A percentile compares a stretch with the other conserved stretches of the same genome.
These are phyloP conservation scores for Hypholoma sublateritium DNA, from an alignment of 768 basidiomycete genomes.

Conservation along the genomic window DNA sequence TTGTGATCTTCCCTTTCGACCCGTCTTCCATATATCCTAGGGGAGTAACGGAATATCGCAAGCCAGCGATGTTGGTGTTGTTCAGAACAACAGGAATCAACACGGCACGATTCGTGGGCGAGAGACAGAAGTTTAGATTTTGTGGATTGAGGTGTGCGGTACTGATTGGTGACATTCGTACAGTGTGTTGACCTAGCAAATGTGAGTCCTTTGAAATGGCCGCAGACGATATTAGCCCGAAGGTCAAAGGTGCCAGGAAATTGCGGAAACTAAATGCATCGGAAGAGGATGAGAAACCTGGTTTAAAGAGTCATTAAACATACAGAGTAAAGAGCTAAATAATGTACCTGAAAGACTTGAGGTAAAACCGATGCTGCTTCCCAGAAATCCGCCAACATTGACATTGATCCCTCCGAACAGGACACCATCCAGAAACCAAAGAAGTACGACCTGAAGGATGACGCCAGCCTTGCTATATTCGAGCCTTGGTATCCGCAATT, in stretches of 20 bases:
- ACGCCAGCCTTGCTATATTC: conserved; percentile 65
- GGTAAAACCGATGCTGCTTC: conserved; percentile 18
- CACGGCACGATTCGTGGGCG: conserved; percentile 48
- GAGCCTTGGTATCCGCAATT: conserved; percentile 73
- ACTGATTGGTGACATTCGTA: conserved; percentile 91
- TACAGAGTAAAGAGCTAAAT: not conserved
- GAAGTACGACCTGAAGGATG: conserved; percentile 55
- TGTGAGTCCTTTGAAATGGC: conserved; percentile 51
- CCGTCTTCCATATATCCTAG: conserved; percentile 46
- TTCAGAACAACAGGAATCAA: conserved; percentile 87
- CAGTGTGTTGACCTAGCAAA: conserved; percentile 84
- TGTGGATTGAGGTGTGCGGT: conserved; percentile 89
- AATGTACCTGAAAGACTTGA: conserved; percentile 22
- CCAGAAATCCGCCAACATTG: conserved; percentile 33
- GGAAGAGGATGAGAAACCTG: conserved; percentile 40
- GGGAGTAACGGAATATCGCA: conserved; percentile 75
- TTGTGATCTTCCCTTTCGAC: conserved; percentile 46
- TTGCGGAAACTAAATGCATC: conserved; percentile 49
- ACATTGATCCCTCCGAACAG: conserved; percentile 72
- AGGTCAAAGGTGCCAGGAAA: conserved; percentile 46
- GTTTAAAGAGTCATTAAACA: conserved; percentile 13
- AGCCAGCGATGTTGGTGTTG: conserved; percentile 73
- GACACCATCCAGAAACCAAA: conserved; percentile 67
- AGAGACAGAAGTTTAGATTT: conserved; percentile 70
- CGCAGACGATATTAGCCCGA: conserved; percentile 45